A percentile compares a stretch with the other conserved stretches of the same genome.
Conservation (phyloP, 768 basidiomycete genomes). For the Candolleomyces efflorescens region DNA sequence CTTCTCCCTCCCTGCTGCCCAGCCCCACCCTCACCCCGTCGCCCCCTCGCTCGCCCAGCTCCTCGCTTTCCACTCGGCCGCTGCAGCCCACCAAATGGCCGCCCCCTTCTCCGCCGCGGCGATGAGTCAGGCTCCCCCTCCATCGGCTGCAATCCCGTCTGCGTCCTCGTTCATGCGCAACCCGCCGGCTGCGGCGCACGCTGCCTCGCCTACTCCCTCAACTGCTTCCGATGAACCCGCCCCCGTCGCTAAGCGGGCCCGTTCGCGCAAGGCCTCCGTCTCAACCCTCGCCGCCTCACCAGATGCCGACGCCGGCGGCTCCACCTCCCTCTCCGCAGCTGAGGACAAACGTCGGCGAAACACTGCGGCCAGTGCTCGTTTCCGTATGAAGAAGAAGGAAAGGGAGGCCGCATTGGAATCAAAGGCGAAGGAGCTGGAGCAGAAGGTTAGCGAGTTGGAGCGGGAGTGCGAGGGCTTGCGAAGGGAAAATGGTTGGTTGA, state of each 20-base stretch:
- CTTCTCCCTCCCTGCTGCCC: constrained; percentile 26
- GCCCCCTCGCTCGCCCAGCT: constrained; percentile 68
- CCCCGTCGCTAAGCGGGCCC: constrained; percentile 48
- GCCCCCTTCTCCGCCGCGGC: constrained; percentile 8
- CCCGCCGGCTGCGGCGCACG: constrained; percentile 6
- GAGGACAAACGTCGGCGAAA: constrained; percentile 95
- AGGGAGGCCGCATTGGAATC: constrained; percentile 85
- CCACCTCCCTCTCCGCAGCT: constrained; percentile 41
- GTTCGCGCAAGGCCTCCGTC: constrained; percentile 49
- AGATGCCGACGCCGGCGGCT: constrained; percentile 17
- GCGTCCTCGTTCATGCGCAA: constrained; percentile 4
- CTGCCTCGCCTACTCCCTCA: constrained; percentile 14
- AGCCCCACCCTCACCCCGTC: constrained; percentile 26
- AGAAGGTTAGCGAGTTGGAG: constrained; percentile 76
- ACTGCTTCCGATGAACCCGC: constrained; percentile 27
- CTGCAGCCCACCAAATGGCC: constrained; percentile 20
- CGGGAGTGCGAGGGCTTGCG: constrained; percentile 86
- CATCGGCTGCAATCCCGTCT: not conserved
- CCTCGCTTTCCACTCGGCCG: constrained; percentile 49
- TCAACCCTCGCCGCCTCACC: constrained; percentile 26
- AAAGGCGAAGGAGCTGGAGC: constrained; percentile 80
- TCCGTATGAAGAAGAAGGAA: constrained; percentile 95
- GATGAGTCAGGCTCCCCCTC: constrained; percentile 14
- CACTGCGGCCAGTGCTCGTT: constrained; percentile 89
- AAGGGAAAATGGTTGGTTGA: constrained; percentile 90